Conservation (phyloP, 1,284 basidiomycete genomes). For the Sporisorium scitamineum region DNA sequence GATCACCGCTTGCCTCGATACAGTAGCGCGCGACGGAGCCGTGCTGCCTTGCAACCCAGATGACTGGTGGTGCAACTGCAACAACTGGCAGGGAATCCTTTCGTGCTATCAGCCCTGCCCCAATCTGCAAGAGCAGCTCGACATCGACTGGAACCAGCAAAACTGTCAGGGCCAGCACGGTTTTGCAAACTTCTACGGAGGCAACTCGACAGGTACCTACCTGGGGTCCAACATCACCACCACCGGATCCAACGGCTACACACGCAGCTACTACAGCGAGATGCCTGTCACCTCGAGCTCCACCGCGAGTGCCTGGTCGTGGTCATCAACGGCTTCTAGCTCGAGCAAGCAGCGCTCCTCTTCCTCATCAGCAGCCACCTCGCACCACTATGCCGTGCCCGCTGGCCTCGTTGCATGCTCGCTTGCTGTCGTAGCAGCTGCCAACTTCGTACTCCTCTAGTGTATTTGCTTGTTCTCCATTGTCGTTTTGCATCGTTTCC, state of each 20-base stretch:
- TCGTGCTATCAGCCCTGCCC: slow-evolving; percentile 33
- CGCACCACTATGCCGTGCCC: slow-evolving; percentile 12
- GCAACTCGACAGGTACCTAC: slow-evolving; percentile 24
- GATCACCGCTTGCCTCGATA: slow-evolving; percentile 25
- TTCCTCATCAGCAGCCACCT: slow-evolving; percentile 12
- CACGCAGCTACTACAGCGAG: slow-evolving; percentile 25
- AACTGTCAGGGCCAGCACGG: slow-evolving; percentile 35
- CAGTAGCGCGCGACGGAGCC: slow-evolving; percentile 27
- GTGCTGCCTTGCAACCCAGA: slow-evolving; percentile 33
- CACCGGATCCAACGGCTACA: slow-evolving; percentile 26
- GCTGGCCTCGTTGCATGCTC: slow-evolving; percentile 14
- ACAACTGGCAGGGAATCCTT: slow-evolving; percentile 32
- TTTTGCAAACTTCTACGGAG: slow-evolving; percentile 19
- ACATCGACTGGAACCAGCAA: slow-evolving; percentile 32
- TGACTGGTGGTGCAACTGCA: slow-evolving; percentile 38
- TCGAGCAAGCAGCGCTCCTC: slow-evolving; percentile 19
- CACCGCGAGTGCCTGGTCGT: slow-evolving; percentile 20
- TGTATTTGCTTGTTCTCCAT: not conserved
- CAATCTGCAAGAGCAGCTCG: slow-evolving; percentile 23
- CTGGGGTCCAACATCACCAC: slow-evolving; percentile 27
- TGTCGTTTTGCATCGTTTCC: not conserved
- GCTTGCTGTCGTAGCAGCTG: slow-evolving; percentile 6
- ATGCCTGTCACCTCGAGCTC: slow-evolving; percentile 16
- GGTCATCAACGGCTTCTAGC: slow-evolving; percentile 12
- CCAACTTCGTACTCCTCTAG: slow-evolving; percentile 9